Percentiles rank a stretch among this genome's conserved stretches.
Conservation (phyloP, 768 basidiomycete genomes). For the Tylopilus vinaceipallidus region DNA sequence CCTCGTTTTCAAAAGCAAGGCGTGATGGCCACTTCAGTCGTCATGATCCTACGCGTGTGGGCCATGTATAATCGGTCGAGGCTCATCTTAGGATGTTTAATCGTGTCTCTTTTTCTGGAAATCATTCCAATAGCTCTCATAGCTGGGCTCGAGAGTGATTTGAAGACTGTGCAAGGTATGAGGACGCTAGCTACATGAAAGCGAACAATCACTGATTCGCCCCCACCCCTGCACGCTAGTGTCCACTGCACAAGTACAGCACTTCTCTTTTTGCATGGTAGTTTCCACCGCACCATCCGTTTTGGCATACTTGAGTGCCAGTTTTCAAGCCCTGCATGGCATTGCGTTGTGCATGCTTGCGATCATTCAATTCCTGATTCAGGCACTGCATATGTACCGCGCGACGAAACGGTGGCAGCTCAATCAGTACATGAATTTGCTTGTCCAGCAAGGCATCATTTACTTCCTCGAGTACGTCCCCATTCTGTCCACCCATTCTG, state of each 20-base stretch:
- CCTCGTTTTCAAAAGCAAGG: not conserved
- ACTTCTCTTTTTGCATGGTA: not conserved
- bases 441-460: not conserved
- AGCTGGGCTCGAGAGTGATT: not conserved
- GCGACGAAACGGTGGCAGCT: not conserved
- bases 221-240: not conserved
- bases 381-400: no score
- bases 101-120: not conserved
- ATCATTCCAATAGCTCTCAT: not conserved
- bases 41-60: constrained; percentile 1
- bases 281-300: no score
- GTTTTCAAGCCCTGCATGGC: not conserved
- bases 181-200: not conserved
- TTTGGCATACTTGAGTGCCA: not conserved
- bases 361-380: not conserved
- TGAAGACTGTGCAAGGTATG: not conserved
- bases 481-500: not conserved
- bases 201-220: not conserved
- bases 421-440: not conserved
- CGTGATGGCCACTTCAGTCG: not conserved
- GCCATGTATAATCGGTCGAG: not conserved
- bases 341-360: not conserved
- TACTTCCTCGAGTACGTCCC: not conserved
- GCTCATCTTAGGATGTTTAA: not conserved
- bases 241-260: not conserved